Conservation (phyloP, 2,329 filamentous ascomycete species). For the Paecilomyces formosus region DNA sequence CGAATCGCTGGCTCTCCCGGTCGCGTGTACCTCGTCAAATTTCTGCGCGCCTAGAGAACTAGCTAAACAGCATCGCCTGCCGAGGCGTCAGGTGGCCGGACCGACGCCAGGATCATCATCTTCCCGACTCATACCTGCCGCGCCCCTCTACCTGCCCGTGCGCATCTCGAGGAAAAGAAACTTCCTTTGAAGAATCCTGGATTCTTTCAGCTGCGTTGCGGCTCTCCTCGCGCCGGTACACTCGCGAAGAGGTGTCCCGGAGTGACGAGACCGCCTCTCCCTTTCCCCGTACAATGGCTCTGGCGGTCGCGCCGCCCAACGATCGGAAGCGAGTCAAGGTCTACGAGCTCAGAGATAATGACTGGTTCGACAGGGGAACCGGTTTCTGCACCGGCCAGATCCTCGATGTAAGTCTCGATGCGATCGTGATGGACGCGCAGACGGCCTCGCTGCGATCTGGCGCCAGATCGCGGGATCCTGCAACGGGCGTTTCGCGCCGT, state of each 20-base stretch:
- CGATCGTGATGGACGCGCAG: neutral
- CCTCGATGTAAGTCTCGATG: conserved; percentile 54
- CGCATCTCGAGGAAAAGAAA: neutral
- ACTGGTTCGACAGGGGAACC: conserved; percentile 97
- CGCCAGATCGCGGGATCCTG: conserved; percentile 13
- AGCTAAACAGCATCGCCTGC: conserved; percentile 4
- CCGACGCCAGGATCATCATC: conserved; percentile 12
- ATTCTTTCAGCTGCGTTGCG: neutral
- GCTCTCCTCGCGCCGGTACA: conserved; percentile 26
- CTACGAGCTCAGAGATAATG: conserved; percentile 95
- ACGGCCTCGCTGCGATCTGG: neutral
- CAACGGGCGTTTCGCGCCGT: conserved; percentile 3
- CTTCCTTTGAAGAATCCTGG: neutral
- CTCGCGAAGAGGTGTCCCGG: conserved; percentile 28
- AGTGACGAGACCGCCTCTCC: conserved; percentile 30
- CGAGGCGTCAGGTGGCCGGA: conserved; percentile 25
- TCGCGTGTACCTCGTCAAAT: conserved; percentile 1
- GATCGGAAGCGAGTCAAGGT: conserved; percentile 77
- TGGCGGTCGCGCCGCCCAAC: conserved; percentile 40
- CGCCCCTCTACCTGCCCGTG: conserved; percentile 10
- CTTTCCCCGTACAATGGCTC: conserved; percentile 37
- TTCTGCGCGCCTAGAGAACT: neutral
- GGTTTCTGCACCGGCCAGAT: conserved; percentile 84
- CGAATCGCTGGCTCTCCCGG: neutral
- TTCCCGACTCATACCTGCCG: conserved; percentile 9